Conservation (phyloP, 2,329 filamentous ascomycete genomes). For the Periconia macrospinosa region DNA sequence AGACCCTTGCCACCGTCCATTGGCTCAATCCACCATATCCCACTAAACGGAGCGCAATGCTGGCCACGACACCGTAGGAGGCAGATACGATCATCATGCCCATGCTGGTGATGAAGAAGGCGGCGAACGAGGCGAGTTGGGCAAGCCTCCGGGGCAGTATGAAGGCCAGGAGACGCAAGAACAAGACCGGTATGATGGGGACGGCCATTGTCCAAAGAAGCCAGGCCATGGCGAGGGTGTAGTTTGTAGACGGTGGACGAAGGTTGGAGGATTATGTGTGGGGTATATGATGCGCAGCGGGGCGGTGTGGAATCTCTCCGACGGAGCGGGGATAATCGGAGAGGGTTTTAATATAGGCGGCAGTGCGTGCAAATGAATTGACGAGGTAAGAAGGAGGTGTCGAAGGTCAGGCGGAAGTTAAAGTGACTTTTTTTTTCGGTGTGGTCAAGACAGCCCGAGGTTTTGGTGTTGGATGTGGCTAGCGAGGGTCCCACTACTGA, state of each 20-base stretch:
- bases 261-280: slow-evolving; percentile 6
- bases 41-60: slow-evolving; percentile 68
- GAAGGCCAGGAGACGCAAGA: slow-evolving; percentile 30
- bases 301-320: background rate
- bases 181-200: slow-evolving; percentile 28
- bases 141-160: slow-evolving; percentile 31
- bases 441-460: slow-evolving; percentile 21
- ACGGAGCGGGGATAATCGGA: background rate
- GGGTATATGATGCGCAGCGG: slow-evolving; percentile 1
- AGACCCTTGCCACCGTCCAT: slow-evolving; percentile 78
- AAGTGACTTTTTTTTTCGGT: slow-evolving; percentile 19
- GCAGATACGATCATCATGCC: slow-evolving; percentile 48
- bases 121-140: slow-evolving; percentile 61
- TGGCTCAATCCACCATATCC: slow-evolving; percentile 79
- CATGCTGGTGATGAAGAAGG: slow-evolving; percentile 59
- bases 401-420: slow-evolving; percentile 6
- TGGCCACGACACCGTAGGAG: slow-evolving; percentile 74
- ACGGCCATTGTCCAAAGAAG: slow-evolving; percentile 32
- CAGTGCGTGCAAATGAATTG: background rate
- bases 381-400: background rate
- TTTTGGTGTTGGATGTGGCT: slow-evolving; percentile 18
- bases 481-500: background rate
- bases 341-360: background rate
- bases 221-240: slow-evolving; percentile 30
- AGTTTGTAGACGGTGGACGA: slow-evolving; percentile 2